Evolutionary conservation across 2,329 filamentous ascomycete genomes (phyloP).

Genomic region (Trichoderma sp.): DNA sequence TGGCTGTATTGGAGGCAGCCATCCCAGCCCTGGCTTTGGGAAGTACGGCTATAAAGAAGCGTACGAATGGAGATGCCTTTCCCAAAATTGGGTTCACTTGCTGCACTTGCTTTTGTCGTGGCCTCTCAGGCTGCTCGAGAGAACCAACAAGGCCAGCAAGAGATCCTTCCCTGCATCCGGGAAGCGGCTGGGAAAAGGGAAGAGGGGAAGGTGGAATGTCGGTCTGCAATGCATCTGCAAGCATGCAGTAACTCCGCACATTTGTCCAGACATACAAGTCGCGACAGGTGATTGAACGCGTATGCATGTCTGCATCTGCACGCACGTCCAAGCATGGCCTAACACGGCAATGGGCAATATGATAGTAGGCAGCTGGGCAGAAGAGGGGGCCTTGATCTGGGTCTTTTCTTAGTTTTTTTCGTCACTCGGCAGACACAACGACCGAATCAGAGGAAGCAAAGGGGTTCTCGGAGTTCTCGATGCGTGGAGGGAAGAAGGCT

Average conservation of each 20-base stretch:
- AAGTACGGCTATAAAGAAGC: not conserved
- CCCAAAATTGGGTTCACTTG: not conserved
- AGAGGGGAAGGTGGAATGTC: constrained; percentile 17
- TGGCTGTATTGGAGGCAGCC: not conserved
- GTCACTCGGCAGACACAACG: constrained; percentile 8
- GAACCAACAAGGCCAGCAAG: not conserved
- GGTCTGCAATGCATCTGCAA: constrained; percentile 23
- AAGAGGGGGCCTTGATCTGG: constrained; percentile 5
- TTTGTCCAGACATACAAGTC: not conserved
- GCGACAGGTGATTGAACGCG: not conserved
- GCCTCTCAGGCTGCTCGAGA: not conserved
- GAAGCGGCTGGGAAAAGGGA: not conserved
- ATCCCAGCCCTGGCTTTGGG: not conserved
- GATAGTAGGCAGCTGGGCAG: constrained; percentile 16
- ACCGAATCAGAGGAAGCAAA: constrained; percentile 24
- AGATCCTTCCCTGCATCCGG: not conserved
- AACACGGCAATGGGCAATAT: not conserved
- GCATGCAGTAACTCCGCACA: constrained; percentile 8
- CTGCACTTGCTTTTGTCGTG: not conserved
- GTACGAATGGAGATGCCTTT: not conserved
- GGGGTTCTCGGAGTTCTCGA: constrained; percentile 12
- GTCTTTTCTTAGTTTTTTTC: constrained; percentile 14
- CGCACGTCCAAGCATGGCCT: not conserved
- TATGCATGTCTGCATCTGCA: not conserved
- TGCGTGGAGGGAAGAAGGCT: constrained; percentile 19